Evolutionary conservation across 2,329 filamentous ascomycete genomes (phyloP).

Genomic region (Sclerotinia minor): DNA sequence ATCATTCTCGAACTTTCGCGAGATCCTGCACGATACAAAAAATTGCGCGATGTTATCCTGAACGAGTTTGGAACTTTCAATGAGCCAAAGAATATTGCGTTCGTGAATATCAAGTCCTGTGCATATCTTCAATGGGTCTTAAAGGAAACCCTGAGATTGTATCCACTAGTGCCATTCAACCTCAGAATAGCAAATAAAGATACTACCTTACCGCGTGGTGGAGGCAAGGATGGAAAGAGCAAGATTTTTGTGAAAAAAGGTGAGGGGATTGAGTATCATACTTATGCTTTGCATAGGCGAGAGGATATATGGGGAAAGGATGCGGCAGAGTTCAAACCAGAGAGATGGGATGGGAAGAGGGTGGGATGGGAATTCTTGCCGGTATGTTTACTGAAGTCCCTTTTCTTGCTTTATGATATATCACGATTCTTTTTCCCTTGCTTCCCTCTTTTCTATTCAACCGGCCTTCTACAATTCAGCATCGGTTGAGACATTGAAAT

Average conservation of each 20-base stretch:
- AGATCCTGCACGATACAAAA: conserved; percentile 46
- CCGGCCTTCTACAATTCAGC: neutral
- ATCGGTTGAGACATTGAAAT: neutral
- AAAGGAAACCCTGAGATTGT: conserved; percentile 50
- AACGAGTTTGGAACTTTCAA: conserved; percentile 42
- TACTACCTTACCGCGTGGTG: conserved; percentile 43
- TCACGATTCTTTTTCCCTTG: neutral
- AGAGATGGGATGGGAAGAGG: conserved; percentile 45
- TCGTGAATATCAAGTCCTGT: conserved; percentile 37
- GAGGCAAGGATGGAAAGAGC: conserved; percentile 41
- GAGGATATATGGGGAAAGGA: conserved; percentile 44
- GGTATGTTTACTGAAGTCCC: conserved; percentile 29
- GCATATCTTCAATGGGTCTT: conserved; percentile 38
- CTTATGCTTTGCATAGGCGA: conserved; percentile 42
- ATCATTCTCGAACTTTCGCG: conserved; percentile 34
- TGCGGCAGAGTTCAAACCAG: conserved; percentile 44
- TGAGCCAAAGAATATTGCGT: conserved; percentile 36
- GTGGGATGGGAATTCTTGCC: conserved; percentile 48
- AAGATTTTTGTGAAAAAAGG: conserved; percentile 42
- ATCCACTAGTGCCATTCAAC: conserved; percentile 57
- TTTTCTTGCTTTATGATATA: neutral
- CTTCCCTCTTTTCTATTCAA: neutral
- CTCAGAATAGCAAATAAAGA: conserved; percentile 44
- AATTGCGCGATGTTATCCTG: conserved; percentile 47
- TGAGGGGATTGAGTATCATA: conserved; percentile 37